These are phyloP conservation scores for Angomonas deanei DNA, from an alignment of 208 protist genomes.

Conservation along the genomic window DNA sequence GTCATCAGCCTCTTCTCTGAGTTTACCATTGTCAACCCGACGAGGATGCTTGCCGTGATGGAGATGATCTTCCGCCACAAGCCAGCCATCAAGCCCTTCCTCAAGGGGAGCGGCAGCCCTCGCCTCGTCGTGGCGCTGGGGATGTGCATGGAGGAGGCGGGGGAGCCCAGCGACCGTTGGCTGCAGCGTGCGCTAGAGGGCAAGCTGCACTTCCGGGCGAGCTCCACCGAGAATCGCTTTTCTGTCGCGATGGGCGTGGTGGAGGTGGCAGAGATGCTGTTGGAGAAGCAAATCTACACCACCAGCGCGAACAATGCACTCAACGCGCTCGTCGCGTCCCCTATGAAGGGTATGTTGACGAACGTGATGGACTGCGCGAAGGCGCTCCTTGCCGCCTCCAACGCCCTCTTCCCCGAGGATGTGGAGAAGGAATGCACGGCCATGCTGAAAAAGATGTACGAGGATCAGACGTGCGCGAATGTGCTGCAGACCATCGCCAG, in stretches of 20 bases:
- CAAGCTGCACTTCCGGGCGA: slow-evolving; percentile 75
- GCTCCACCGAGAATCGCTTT: slow-evolving; percentile 83
- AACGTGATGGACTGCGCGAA: slow-evolving; percentile 69
- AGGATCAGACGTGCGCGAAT: slow-evolving; percentile 37
- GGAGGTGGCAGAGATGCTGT: slow-evolving; percentile 80
- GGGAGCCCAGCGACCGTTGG: slow-evolving; percentile 77
- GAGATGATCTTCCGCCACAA: slow-evolving; percentile 72
- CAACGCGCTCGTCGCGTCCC: slow-evolving; percentile 64
- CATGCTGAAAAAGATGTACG: slow-evolving; percentile 85
- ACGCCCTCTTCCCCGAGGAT: slow-evolving; percentile 78
- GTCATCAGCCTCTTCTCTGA: slow-evolving; percentile 79
- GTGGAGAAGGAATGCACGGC: slow-evolving; percentile 78
- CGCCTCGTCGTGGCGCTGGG: slow-evolving; percentile 78
- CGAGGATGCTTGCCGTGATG: slow-evolving; percentile 60
- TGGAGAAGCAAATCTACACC: slow-evolving; percentile 75
- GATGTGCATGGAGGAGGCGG: slow-evolving; percentile 85
- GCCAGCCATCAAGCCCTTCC: slow-evolving; percentile 54
- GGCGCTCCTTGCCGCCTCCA: slow-evolving; percentile 57
- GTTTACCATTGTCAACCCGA: slow-evolving; percentile 51
- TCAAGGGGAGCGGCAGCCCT: slow-evolving; percentile 61
- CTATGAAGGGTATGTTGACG: slow-evolving; percentile 73
- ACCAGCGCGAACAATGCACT: slow-evolving; percentile 76
- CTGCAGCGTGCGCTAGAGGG: slow-evolving; percentile 76
- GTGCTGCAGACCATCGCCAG: slow-evolving; percentile 54
- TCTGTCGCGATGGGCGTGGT: slow-evolving; percentile 80